Base-by-base conservation (phyloP, 2,329 filamentous ascomycete genomes). In the Ophiobolus disseminans region DNA sequence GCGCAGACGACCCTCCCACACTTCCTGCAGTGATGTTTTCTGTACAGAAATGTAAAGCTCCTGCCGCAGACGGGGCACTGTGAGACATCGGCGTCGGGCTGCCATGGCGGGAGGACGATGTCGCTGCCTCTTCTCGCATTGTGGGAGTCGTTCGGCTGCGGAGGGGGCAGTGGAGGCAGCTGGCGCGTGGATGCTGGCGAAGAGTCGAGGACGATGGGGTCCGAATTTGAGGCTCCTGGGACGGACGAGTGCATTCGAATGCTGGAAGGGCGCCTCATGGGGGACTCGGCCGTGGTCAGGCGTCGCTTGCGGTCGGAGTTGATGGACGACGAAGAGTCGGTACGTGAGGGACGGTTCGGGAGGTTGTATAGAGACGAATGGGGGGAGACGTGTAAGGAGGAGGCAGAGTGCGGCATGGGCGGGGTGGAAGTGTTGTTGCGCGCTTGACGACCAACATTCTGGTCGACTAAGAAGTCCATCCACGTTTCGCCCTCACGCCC, bases 11-110 rank as follows among this genome's bases (percentile, higher is more conserved):
- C 92, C 53, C 91, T 82, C 36, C 93, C 93, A 69, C 93, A 97
- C 82, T 96, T 97, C 83, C 92, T 85, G 80, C 93, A 97, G 70
- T 97, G 93, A 75, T 97, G 93, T 69, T 95, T 95, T 55, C 93
- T 82, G 67, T 90, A 86, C 76, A 91, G 90, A 61, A 96, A 88
- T 68, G 84, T 89, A 68, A 97, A 97, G 38, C 86, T 83, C 0
- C 83, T 83, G 42, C 80, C 78, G 69, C 93, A 97, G 48, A 97
- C 96, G 2, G 91, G 90, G 70, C 93, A 97, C 53, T 86, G 82
- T 1, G 86, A 85, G 9, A 90, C 91, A 60, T 95, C 91, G 3
- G 82, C 80, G 73, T 97, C 93, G 3, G 91, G 89, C 75, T 97
- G 92, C 93, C 93, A 97, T 48, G 80, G 80, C 1, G 92, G 91